These are phyloP conservation scores for Trichoderma asperelloides DNA, from an alignment of 495 filamentous ascomycete species.

Conservation along the genomic window DNA sequence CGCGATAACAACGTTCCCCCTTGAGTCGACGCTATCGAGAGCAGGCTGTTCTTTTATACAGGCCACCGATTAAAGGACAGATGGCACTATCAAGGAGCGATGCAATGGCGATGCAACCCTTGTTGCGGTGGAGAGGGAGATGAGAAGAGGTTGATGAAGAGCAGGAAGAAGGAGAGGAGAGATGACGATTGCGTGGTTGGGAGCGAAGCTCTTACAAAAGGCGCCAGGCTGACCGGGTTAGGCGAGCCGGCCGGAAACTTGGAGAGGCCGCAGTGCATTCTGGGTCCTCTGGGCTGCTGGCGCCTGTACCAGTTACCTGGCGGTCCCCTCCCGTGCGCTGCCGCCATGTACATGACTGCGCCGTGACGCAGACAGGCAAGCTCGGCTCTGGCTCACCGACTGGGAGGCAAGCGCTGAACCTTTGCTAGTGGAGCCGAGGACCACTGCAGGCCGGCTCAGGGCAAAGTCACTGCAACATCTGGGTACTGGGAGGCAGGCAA, in stretches of 20 bases:
- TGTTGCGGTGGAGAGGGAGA: background rate
- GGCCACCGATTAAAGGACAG: background rate
- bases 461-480: background rate
- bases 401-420: background rate
- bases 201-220: conserved; percentile 1
- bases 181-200: conserved; percentile 8
- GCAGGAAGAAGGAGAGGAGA: conserved; percentile 11
- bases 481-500: too few species aligned
- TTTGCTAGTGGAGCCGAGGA: background rate
- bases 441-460: background rate
- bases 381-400: conserved; percentile 3
- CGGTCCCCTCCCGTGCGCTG: background rate
- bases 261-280: background rate
- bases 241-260: background rate
- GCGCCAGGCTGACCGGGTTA: conserved; percentile 2
- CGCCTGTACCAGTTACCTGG: background rate
- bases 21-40: background rate
- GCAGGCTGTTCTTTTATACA: background rate
- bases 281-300: background rate
- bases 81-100: background rate
- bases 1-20: conserved; percentile 3
- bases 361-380: background rate
- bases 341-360: background rate
- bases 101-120: background rate
- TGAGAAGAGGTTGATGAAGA: conserved; percentile 4